A percentile compares a stretch with the other conserved stretches of the same genome.
phyloP scores from a whole-genome alignment of 2,329 filamentous ascomycete species.

The Trichophaea hybrida region DNA sequence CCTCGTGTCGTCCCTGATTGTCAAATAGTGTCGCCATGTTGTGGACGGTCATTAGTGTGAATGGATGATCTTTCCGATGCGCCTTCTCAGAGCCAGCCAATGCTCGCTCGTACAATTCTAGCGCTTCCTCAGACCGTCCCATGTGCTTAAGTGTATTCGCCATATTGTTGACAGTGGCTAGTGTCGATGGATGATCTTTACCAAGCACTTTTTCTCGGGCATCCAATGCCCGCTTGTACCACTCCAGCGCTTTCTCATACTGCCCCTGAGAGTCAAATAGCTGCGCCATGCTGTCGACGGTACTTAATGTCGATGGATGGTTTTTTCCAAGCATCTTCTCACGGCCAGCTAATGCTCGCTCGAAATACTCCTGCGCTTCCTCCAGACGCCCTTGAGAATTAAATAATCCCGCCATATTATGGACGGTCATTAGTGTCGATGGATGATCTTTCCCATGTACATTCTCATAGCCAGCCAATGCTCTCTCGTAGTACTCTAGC shows the following conservation, averaged over 20 bases:
- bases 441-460: constrained; percentile 1
- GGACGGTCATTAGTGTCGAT: not conserved
- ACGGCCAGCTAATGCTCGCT: not conserved
- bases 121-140: not conserved
- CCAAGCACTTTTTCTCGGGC: constrained; percentile 17
- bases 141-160: not conserved
- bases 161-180: not conserved
- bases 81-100: not conserved
- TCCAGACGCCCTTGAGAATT: not conserved
- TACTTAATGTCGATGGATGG: not conserved
- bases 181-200: constrained; percentile 6
- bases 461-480: not conserved
- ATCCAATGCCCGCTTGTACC: not conserved
- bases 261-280: constrained; percentile 1
- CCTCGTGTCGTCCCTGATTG: not conserved
- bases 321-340: constrained; percentile 14
- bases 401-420: constrained; percentile 6
- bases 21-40: not conserved
- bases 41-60: not conserved
- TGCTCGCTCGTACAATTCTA: constrained; percentile 1
- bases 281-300: not conserved
- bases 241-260: not conserved
- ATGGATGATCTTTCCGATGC: not conserved
- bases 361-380: constrained; percentile 5
- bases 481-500: not conserved